Evolutionary conservation across 2,329 filamentous ascomycete species (phyloP).

Genomic region (Neurospora crassa): DNA sequence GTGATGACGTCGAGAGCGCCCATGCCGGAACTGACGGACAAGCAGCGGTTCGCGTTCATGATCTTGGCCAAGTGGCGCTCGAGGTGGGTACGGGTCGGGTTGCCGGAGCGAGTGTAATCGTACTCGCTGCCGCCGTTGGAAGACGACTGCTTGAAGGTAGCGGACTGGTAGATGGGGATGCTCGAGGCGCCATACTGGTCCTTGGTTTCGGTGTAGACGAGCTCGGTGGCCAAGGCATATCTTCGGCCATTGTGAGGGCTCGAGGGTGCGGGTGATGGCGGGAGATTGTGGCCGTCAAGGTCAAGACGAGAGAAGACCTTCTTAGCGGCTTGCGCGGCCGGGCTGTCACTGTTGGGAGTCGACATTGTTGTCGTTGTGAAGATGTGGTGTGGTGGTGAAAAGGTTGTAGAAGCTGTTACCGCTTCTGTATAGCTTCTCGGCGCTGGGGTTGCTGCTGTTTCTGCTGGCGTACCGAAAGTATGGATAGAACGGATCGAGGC

Average conservation of each 20-base stretch:
- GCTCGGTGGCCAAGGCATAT: conserved; percentile 89
- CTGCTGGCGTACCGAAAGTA: not conserved
- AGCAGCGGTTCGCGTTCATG: conserved; percentile 85
- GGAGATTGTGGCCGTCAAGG: conserved; percentile 73
- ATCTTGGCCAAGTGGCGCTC: conserved; percentile 97
- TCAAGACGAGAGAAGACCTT: conserved; percentile 56
- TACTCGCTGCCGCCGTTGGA: conserved; percentile 79
- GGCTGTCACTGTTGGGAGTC: conserved; percentile 22
- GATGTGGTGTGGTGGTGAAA: not conserved
- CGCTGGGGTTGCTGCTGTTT: not conserved
- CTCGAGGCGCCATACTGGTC: conserved; percentile 97
- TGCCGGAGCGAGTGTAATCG: conserved; percentile 96
- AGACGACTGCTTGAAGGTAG: conserved; percentile 91
- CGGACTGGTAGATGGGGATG: conserved; percentile 95
- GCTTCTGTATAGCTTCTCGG: not conserved
- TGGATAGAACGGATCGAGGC: not conserved
- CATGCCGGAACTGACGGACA: conserved; percentile 96
- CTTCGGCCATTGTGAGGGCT: conserved; percentile 77
- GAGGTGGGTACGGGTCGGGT: conserved; percentile 90
- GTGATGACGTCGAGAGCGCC: conserved; percentile 95
- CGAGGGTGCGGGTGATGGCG: conserved; percentile 86
- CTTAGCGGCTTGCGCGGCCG: conserved; percentile 32
- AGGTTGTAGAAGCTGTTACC: not conserved
- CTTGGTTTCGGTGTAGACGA: conserved; percentile 91
- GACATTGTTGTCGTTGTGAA: conserved; percentile 17